Conservation (phyloP, 495 filamentous ascomycete species). For the Aspergillus biplanus region DNA sequence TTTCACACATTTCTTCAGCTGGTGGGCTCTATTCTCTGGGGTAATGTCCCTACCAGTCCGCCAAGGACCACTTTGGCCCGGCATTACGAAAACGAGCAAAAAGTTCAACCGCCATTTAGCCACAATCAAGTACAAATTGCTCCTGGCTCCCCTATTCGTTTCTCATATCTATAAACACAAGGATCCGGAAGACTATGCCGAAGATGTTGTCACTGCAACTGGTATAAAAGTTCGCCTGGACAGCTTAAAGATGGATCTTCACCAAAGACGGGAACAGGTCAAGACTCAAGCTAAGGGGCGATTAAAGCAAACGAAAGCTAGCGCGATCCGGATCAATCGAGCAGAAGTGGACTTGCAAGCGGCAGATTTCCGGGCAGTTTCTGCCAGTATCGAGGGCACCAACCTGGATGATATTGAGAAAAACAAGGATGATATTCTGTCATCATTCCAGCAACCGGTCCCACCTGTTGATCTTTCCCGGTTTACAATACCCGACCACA, state of each 20-base stretch:
- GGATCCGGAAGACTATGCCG: conserved; percentile 82
- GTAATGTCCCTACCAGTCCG: conserved; percentile 94
- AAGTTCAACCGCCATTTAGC: conserved; percentile 96
- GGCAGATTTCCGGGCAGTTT: conserved; percentile 91
- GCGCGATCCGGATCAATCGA: conserved; percentile 91
- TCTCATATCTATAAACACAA: conserved; percentile 99
- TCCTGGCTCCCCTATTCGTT: conserved; percentile 89
- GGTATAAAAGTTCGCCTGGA: conserved; percentile 92
- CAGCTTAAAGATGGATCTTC: conserved; percentile 93
- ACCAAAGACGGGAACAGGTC: conserved; percentile 92
- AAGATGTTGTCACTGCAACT: conserved; percentile 83
- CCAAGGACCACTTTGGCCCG: conserved; percentile 88
- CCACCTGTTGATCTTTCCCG: conserved; percentile 73
- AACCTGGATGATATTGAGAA: conserved; percentile 72
- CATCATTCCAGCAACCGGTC: conserved; percentile 57
- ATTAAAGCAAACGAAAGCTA: conserved; percentile 75
- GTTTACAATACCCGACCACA: conserved; percentile 93
- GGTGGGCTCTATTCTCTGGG: conserved; percentile 96
- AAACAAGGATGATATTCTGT: conserved; percentile 58
- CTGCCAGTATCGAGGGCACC: conserved; percentile 83
- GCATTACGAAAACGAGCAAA: conserved; percentile 92
- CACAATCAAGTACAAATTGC: conserved; percentile 95
- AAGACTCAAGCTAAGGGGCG: conserved; percentile 73
- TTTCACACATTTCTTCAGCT: conserved; percentile 97
- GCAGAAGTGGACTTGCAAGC: conserved; percentile 89